phyloP scores from a whole-genome alignment of 352 stramenopile genomes.

The Aphanomyces astaci region DNA sequence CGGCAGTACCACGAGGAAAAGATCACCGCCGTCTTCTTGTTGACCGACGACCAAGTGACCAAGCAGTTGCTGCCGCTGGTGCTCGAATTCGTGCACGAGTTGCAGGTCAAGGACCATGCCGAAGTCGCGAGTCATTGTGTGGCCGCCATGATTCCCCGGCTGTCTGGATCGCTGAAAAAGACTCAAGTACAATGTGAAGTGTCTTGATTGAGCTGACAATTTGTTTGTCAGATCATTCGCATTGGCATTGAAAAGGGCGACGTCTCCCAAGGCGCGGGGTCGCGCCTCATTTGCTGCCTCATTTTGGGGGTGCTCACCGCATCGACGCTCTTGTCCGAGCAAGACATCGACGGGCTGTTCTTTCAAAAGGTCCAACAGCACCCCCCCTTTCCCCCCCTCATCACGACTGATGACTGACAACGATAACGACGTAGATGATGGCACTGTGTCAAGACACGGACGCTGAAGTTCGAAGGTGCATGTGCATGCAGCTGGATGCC shows the following conservation, averaged over 20 bases:
- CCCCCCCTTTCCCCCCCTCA: too few species aligned
- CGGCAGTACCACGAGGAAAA: constrained; percentile 42
- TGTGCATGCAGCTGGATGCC: constrained; percentile 75
- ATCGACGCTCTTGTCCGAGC: constrained; percentile 48
- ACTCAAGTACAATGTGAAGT: too few species aligned
- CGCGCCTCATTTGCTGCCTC: constrained; percentile 69
- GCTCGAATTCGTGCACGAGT: constrained; percentile 64
- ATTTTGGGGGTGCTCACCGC: constrained; percentile 64
- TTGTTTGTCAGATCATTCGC: constrained; percentile 71
- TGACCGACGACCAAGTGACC: constrained; percentile 64
- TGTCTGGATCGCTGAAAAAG: constrained; percentile 59
- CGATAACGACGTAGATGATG: constrained; percentile 53
- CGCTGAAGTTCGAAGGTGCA: constrained; percentile 69
- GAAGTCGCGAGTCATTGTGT: constrained; percentile 52
- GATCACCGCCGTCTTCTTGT: constrained; percentile 51
- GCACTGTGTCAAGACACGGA: constrained; percentile 76
- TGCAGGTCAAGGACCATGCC: constrained; percentile 69
- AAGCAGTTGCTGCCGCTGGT: constrained; percentile 65
- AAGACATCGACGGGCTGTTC: constrained; percentile 74
- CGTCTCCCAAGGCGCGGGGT: constrained; percentile 65
- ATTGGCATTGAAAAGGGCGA: constrained; percentile 79
- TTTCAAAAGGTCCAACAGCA: constrained; percentile 55
- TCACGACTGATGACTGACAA: neutral
- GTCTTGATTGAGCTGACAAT: too few species aligned
- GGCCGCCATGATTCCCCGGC: constrained; percentile 48